phyloP scores from a whole-genome alignment of 495 filamentous ascomycete species.

The Aspergillus egyptiacus region DNA sequence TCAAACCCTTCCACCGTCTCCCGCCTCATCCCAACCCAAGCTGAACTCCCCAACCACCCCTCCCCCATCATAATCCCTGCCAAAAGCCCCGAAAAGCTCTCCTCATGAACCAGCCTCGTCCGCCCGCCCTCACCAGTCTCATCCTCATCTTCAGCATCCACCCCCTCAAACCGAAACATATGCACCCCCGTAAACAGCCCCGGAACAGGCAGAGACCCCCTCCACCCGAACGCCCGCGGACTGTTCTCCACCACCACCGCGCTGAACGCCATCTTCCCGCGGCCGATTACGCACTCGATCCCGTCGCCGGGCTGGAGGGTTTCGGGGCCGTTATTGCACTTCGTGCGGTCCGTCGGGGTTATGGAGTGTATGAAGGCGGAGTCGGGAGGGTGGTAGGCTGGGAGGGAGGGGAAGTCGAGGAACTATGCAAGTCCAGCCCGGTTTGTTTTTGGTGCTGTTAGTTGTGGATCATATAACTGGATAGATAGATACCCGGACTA shows the following conservation, averaged over 20 bases:
- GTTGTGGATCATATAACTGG: not conserved
- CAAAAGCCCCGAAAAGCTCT: slow-evolving; percentile 4
- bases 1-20: not conserved
- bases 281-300: not conserved
- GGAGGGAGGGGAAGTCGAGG: slow-evolving; percentile 12
- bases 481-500: not conserved
- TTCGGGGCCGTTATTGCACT: not conserved
- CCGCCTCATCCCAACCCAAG: not conserved
- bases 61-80: slow-evolving; percentile 5
- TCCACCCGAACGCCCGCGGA: not conserved
- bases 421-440: too few species aligned
- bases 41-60: not conserved
- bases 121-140: not conserved
- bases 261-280: slow-evolving; percentile 5
- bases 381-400: not conserved
- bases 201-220: not conserved
- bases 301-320: not conserved
- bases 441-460: not conserved
- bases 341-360: not conserved
- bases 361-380: slow-evolving; percentile 6
- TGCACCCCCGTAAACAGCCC: slow-evolving; percentile 1
- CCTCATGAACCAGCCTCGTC: slow-evolving; percentile 7
- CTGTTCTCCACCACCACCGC: not conserved
- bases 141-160: not conserved
- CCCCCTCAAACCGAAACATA: slow-evolving; percentile 2